Conservation (phyloP, 164 flowering plant genomes). For the Vitis cinerea region DNA sequence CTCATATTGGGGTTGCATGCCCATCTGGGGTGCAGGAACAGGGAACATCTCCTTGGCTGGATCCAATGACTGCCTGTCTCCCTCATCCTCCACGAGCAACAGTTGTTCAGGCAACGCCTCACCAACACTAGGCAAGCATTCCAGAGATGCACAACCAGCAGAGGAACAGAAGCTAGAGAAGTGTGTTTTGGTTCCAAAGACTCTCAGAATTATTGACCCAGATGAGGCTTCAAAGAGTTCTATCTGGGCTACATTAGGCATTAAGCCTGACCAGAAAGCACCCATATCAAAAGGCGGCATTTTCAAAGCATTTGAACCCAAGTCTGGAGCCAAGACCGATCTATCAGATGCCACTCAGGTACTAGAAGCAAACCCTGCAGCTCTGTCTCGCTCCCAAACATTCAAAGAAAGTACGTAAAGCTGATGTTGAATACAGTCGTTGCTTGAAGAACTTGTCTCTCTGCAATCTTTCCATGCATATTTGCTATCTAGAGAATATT, state of each 20-base stretch:
- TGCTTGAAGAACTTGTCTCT: neutral
- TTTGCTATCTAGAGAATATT: neutral
- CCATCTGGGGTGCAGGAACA: slow-evolving; percentile 32
- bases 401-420: slow-evolving; percentile 42
- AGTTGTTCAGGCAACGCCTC: slow-evolving; percentile 38
- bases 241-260: slow-evolving; percentile 39
- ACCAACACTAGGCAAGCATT: slow-evolving; percentile 54
- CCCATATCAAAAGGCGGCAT: slow-evolving; percentile 20
- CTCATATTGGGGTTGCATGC: slow-evolving; percentile 45
- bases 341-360: slow-evolving; percentile 24
- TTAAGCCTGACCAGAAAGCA: slow-evolving; percentile 32
- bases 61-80: slow-evolving; percentile 18
- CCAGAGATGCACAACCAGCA: slow-evolving; percentile 31
- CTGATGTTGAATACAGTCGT: neutral
- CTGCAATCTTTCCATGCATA: slow-evolving; percentile 1
- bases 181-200: slow-evolving; percentile 43
- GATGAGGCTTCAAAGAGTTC: slow-evolving; percentile 46
- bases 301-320: slow-evolving; percentile 31
- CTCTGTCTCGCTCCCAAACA: slow-evolving; percentile 45
- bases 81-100: slow-evolving; percentile 34
- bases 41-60: slow-evolving; percentile 25
- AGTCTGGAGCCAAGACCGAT: slow-evolving; percentile 18
- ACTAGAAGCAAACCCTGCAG: slow-evolving; percentile 52
- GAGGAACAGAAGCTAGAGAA: slow-evolving; percentile 37
- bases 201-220: slow-evolving; percentile 39